Base-by-base conservation (phyloP, 1,284 basidiomycete genomes). In the Ceratobasidium theobromae region DNA sequence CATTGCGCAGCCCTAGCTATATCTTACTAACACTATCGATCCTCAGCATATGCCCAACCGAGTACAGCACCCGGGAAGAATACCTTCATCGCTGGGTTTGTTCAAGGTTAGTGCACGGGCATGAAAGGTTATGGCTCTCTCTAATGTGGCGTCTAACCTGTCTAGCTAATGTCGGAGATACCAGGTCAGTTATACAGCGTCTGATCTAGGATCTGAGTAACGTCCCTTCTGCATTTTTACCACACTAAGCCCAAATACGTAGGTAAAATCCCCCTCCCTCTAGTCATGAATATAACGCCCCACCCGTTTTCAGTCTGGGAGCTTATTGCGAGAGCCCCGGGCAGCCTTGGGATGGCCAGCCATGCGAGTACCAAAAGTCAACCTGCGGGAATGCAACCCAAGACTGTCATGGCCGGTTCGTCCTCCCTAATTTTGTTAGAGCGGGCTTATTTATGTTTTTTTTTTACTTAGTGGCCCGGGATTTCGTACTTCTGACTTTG, bases 301-400 rank as follows among this genome's bases (percentile, higher is more conserved):
- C 23, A 69, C 65, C 43, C 9, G 11, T 49, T 54, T 33, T 9
- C 40, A 87, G 86, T 30, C 77, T 86, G 18, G 88, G 88, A 8
- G 85, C 89, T 1, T 88, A 85, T 76, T 91, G 89, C 71, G 86
- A 91, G 73, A 86, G 84, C 66, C 88, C 88, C 0, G 89, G 87
- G 12, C 69, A 90, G 72, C 71, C 79, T 1, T 86, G 81, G 75
- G 82, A 90, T 69, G 87, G 88, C 12, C 79, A 82, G 69, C 74
- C 79, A 2, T 91, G 89, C 72, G 83, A 86, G 21, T 79, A 82
- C 60, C 80, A 87, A 33, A 82, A 83, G 62, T 89, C 88, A 0
- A 91, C 88, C 5, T 91, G 89, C 71, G 88, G 88, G 16, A 86
- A 83, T 38, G 81, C 76, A 53, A 83, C 81, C 1, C 72, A 87